These are phyloP conservation scores for Neurospora hispaniola DNA, from an alignment of 495 filamentous ascomycete species.

Conservation along the genomic window DNA sequence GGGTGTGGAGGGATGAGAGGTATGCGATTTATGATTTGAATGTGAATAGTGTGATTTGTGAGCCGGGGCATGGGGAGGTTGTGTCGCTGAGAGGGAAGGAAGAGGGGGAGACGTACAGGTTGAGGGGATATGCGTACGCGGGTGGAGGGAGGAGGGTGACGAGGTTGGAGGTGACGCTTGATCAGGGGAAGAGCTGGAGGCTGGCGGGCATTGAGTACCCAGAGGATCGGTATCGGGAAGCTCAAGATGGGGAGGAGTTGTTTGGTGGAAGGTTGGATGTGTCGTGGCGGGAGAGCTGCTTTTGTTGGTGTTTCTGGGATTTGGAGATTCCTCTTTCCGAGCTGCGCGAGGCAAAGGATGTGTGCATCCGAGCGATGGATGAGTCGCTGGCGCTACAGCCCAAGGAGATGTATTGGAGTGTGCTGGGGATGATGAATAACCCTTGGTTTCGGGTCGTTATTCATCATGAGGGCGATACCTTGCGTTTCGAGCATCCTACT, in stretches of 20 bases:
- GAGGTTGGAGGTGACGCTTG: constrained; percentile 73
- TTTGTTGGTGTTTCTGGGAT: constrained; percentile 95
- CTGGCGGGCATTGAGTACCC: constrained; percentile 75
- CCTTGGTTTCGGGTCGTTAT: constrained; percentile 85
- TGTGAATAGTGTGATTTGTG: constrained; percentile 74
- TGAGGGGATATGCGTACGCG: constrained; percentile 79
- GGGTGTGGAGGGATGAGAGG: constrained; percentile 82
- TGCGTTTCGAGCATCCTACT: constrained; percentile 87
- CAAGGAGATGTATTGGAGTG: constrained; percentile 93
- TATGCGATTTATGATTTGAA: constrained; percentile 94
- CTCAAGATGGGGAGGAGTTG: constrained; percentile 48
- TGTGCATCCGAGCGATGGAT: constrained; percentile 85
- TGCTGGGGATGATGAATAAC: constrained; percentile 98
- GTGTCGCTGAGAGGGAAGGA: constrained; percentile 34
- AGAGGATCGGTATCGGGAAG: constrained; percentile 76
- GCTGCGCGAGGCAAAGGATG: constrained; percentile 54
- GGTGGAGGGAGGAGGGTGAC: constrained; percentile 83
- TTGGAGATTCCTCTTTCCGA: constrained; percentile 56
- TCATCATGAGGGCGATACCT: constrained; percentile 50
- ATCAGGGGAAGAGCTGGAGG: constrained; percentile 74
- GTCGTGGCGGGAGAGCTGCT: constrained; percentile 68
- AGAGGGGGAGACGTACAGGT: constrained; percentile 43
- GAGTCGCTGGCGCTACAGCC: constrained; percentile 83
- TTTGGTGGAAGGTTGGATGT: constrained; percentile 77
- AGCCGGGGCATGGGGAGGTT: constrained; percentile 71